A percentile compares a stretch with the other conserved stretches of the same genome.
These are phyloP conservation scores for Mycena vulgaris DNA, from an alignment of 768 basidiomycete species.

Conservation along the genomic window DNA sequence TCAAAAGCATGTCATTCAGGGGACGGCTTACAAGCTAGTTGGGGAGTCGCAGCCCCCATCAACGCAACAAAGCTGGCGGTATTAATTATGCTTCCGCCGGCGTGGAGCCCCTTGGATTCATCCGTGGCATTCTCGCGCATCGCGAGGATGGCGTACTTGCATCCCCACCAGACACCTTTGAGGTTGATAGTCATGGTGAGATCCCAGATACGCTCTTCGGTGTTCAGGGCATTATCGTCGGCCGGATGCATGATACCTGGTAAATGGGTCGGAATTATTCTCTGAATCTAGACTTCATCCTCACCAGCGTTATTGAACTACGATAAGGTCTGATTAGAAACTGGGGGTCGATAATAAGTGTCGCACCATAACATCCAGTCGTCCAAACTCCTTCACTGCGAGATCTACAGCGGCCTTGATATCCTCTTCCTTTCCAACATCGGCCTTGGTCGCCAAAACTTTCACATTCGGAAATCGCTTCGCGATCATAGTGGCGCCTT, in stretches of 20 bases:
- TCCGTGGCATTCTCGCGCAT: conserved; percentile 96
- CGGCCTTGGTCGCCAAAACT: conserved; percentile 79
- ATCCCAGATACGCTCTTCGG: conserved; percentile 97
- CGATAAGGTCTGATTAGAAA: conserved; percentile 1
- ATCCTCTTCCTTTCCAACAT: conserved; percentile 92
- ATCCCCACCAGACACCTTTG: conserved; percentile 99
- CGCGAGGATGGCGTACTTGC: conserved; percentile 96
- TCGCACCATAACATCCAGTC: conserved; percentile 93
- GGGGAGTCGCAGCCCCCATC: conserved; percentile 97
- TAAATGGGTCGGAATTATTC: conserved; percentile 12
- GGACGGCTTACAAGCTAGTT: conserved; percentile 89
- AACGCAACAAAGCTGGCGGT: conserved; percentile 97
- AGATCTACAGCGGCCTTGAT: conserved; percentile 86
- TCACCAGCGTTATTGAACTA: conserved; percentile 95
- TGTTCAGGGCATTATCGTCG: conserved; percentile 96
- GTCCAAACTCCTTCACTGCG: conserved; percentile 90
- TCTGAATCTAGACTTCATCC: conserved; percentile 29
- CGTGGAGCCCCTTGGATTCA: conserved; percentile 81
- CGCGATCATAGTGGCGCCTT: conserved; percentile 73
- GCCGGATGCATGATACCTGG: conserved; percentile 97
- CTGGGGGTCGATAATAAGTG: neutral
- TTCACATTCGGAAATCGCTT: conserved; percentile 79
- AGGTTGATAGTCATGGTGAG: conserved; percentile 94
- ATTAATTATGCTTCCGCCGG: conserved; percentile 96
- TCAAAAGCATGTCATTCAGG: neutral